These are phyloP conservation scores for Neonothopanus nambi DNA, from an alignment of 1,284 basidiomycete species.

Conservation along the genomic window DNA sequence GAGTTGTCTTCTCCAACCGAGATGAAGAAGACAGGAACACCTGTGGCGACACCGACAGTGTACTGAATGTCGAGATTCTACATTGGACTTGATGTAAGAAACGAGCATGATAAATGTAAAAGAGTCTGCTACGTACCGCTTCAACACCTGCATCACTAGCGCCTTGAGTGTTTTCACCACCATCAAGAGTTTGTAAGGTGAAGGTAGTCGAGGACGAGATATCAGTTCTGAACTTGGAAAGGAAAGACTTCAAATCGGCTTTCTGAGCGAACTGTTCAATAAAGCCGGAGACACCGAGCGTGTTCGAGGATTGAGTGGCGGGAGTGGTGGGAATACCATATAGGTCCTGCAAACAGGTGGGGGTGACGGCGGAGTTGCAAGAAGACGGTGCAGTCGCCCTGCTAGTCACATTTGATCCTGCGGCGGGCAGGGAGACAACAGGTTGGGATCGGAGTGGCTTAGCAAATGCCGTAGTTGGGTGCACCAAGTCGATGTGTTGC, in stretches of 20 bases:
- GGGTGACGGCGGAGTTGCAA: conserved; percentile 20
- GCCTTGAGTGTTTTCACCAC: conserved; percentile 27
- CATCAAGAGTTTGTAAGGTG: conserved; percentile 25
- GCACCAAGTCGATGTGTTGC: conserved; percentile 14
- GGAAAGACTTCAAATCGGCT: conserved; percentile 20
- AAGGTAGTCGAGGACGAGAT: conserved; percentile 23
- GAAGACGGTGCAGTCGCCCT: conserved; percentile 15
- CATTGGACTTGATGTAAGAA: background rate
- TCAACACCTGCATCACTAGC: conserved; percentile 25
- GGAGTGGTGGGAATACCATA: conserved; percentile 27
- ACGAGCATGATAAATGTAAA: background rate
- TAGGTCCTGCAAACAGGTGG: conserved; percentile 24
- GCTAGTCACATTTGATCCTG: background rate
- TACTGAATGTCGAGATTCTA: conserved; percentile 39
- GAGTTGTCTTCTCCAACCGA: conserved; percentile 26
- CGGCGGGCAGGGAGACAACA: background rate
- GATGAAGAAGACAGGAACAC: conserved; percentile 27
- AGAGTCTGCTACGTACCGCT: conserved; percentile 26
- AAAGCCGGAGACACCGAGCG: conserved; percentile 26
- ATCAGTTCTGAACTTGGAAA: conserved; percentile 22
- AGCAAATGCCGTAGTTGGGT: conserved; percentile 16
- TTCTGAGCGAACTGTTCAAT: conserved; percentile 24
- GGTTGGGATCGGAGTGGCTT: background rate
- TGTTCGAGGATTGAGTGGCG: conserved; percentile 18
- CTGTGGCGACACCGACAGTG: conserved; percentile 32